Percentiles rank a stretch among this genome's conserved stretches.
These are phyloP conservation scores for Xylaria sp. DNA, from an alignment of 2,329 filamentous ascomycete genomes.

Conservation along the genomic window DNA sequence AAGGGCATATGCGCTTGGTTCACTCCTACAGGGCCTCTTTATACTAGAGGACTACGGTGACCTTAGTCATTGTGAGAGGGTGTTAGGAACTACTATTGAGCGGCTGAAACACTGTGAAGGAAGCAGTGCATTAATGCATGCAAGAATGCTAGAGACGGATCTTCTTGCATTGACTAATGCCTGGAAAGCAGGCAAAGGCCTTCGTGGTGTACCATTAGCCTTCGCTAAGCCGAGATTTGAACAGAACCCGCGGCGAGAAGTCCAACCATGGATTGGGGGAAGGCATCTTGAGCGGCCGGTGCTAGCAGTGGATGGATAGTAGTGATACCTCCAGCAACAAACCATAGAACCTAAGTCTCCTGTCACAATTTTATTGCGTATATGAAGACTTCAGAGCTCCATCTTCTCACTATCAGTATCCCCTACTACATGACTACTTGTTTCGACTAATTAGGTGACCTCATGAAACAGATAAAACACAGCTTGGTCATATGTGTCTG, in stretches of 20 bases:
- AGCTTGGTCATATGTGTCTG: no score
- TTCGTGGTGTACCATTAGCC: slow-evolving; percentile 7
- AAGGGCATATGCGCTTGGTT: slow-evolving; percentile 19
- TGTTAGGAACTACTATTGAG: background rate
- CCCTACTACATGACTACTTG: no score
- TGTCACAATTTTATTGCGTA: no score
- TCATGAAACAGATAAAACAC: no score
- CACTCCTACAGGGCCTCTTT: slow-evolving; percentile 20
- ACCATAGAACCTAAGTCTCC: no score
- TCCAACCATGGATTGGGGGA: no score
- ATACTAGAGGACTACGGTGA: slow-evolving; percentile 18
- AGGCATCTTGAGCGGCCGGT: no score
- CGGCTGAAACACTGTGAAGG: background rate
- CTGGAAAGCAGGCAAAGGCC: slow-evolving; percentile 14
- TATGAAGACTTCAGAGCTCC: no score
- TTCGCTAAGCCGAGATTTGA: slow-evolving; percentile 10
- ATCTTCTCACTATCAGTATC: no score
- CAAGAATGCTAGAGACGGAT: background rate
- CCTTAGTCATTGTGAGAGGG: background rate
- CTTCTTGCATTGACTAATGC: background rate
- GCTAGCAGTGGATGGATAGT: no score
- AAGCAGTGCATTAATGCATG: background rate
- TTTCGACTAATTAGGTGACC: no score
- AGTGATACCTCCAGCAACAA: no score
- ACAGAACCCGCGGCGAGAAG: background rate